A percentile compares a stretch with the other conserved stretches of the same genome.
phyloP scores from a whole-genome alignment of 2,329 filamentous ascomycete genomes.

The Seiridium cupressi region DNA sequence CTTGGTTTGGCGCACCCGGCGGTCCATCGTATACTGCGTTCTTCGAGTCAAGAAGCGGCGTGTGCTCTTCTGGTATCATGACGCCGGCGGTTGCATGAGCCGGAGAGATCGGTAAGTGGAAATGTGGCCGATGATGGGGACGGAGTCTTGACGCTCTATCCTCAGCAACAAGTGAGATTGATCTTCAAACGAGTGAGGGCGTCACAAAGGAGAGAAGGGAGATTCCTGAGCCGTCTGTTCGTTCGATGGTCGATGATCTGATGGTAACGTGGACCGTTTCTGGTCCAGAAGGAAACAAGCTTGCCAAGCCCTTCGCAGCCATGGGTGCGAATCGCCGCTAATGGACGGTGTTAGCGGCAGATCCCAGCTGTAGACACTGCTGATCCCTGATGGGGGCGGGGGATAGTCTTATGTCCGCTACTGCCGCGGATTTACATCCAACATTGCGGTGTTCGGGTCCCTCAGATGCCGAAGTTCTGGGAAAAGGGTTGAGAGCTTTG shows the following conservation, averaged over 20 bases:
- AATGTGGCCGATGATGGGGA: not conserved
- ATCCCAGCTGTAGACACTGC: not conserved
- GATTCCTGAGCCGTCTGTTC: too few species aligned
- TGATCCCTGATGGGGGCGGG: not conserved
- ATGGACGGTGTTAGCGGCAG: not conserved
- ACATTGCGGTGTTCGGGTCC: not conserved
- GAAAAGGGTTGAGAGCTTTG: too few species aligned
- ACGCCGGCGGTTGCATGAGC: not conserved
- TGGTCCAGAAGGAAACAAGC: too few species aligned
- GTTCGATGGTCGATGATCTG: too few species aligned
- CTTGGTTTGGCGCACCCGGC: not conserved
- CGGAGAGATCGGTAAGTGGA: not conserved
- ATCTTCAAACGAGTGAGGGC: too few species aligned
- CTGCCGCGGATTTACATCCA: not conserved
- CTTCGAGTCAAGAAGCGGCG: not conserved
- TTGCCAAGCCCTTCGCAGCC: too few species aligned
- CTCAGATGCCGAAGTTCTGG: not conserved
- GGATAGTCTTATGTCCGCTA: not conserved
- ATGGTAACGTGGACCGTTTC: too few species aligned
- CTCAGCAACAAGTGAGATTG: too few species aligned
- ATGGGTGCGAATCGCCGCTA: too few species aligned
- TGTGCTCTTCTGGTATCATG: constrained; percentile 5
- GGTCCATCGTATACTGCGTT: not conserved
- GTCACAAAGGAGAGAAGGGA: too few species aligned
- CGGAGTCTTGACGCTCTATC: too few species aligned